These are phyloP conservation scores for Beauveria caledonica DNA, from an alignment of 2,329 filamentous ascomycete species.

Conservation along the genomic window DNA sequence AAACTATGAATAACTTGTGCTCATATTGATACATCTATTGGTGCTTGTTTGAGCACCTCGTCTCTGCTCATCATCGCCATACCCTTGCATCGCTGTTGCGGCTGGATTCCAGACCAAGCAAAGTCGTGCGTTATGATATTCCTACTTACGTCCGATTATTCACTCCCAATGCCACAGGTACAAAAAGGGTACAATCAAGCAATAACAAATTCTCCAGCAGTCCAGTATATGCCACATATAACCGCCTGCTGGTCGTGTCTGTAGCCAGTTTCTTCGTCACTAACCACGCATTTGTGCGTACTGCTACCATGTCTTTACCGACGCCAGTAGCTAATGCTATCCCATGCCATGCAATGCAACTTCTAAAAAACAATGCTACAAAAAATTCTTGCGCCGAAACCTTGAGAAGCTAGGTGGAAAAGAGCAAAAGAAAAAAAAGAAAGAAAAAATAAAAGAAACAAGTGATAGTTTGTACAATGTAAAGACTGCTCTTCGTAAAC, in stretches of 20 bases:
- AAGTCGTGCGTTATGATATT: neutral
- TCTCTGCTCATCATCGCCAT: too few relatives aligned
- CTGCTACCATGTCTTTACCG: constrained; percentile 3
- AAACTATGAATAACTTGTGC: neutral
- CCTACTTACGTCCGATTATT: neutral
- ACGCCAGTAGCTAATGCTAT: constrained; percentile 11
- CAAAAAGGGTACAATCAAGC: neutral
- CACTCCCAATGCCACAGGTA: neutral
- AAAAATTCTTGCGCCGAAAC: neutral
- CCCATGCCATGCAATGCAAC: constrained; percentile 14
- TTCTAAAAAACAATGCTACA: constrained; percentile 8
- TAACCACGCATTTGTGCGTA: neutral
- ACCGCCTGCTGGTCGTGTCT: neutral
- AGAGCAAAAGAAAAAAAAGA: constrained; percentile 8
- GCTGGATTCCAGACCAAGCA: neutral
- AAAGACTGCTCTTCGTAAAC: neutral
- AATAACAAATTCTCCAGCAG: constrained; percentile 1
- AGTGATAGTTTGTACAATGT: constrained; percentile 4
- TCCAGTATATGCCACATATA: neutral
- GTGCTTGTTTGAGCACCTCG: neutral
- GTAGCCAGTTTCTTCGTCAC: neutral
- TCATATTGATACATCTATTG: neutral
- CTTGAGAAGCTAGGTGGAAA: neutral
- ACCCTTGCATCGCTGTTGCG: too few relatives aligned
- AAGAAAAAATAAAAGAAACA: neutral